Base-by-base conservation (phyloP, 2,329 filamentous ascomycete genomes). In the Metarhizium rileyi region DNA sequence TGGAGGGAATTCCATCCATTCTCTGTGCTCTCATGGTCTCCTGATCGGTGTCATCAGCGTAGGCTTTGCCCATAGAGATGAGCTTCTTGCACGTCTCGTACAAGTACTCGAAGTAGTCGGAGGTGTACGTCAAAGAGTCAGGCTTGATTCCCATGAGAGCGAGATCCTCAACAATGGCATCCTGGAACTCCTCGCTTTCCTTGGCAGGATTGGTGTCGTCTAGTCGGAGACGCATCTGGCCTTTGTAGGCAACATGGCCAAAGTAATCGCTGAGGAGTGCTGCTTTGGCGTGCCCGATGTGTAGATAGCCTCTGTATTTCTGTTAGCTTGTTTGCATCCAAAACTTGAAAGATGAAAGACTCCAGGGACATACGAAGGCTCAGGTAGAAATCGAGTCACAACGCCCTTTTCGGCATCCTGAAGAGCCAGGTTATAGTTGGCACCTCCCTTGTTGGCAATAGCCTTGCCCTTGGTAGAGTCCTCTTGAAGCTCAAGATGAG, bases 201-300 rank as follows among this genome's bases (percentile, higher is more conserved):
- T 97, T 97, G 52, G 86, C 84, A 7, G 93, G 93, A 70, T 98
- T 98, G 50, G 93, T 98, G 64, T 98, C 93, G 65, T 98, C 93
- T 63, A 98, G 93, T 52, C 93, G 87, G 46, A 97, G 80, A 52
- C 94, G 83, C 59, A 98, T 76, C 61, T 86, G 94, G 61, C 93
- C 93, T 53, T 91, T 84, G 75, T 95, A 95, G 59, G 89, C 87
- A 66, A 90, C 85, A 68, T 96, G 90, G 42, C 90, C 91, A 60
- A 97, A 97, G 76, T 95, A 97, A 67, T 97, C 90, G 72, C 93
- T 95, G 50, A 97, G 81, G 49, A 95, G 77, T 5, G 90, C 90
- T 27, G 90, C 90, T 72, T 97, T 97, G 58, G 90, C 89, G 72
- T 97, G 91, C 48, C 91, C 91, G 56, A 96, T 95, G 71, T 96